These are phyloP conservation scores for Ballota nigra DNA, from an alignment of 257 asterid genomes.

Conservation along the genomic window DNA sequence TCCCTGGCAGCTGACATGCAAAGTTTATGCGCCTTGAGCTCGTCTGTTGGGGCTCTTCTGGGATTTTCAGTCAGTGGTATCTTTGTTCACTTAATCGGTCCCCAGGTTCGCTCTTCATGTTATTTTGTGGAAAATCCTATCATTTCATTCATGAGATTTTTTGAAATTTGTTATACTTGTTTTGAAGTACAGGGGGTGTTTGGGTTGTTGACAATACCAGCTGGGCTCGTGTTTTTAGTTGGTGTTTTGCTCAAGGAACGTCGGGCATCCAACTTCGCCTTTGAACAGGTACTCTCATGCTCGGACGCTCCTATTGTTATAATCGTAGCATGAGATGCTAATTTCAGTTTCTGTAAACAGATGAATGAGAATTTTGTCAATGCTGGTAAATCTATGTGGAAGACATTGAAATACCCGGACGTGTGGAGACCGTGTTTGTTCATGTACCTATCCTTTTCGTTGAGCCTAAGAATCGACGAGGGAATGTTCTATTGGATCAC, in stretches of 20 bases:
- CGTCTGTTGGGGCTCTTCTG: conserved; percentile 77
- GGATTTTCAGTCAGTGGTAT: conserved; percentile 86
- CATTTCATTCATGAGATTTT: background rate
- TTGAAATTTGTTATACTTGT: background rate
- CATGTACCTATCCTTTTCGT: conserved; percentile 76
- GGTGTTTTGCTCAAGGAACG: conserved; percentile 79
- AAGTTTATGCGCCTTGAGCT: conserved; percentile 85
- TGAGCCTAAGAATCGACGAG: conserved; percentile 68
- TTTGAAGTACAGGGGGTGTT: conserved; percentile 64
- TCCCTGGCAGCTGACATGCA: conserved; percentile 93
- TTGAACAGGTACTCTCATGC: conserved; percentile 58
- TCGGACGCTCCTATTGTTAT: conserved; percentile 8
- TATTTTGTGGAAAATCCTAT: background rate
- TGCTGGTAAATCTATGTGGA: conserved; percentile 90
- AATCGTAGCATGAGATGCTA: background rate
- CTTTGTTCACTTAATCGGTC: conserved; percentile 79
- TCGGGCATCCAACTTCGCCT: conserved; percentile 38
- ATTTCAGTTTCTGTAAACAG: conserved; percentile 39
- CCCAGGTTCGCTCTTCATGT: conserved; percentile 54
- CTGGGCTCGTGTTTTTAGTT: conserved; percentile 70
- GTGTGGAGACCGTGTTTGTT: conserved; percentile 94
- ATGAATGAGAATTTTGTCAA: conserved; percentile 62
- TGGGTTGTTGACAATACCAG: conserved; percentile 76
- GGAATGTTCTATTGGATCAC: conserved; percentile 96
- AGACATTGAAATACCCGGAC: conserved; percentile 61